A percentile compares a stretch with the other conserved stretches of the same genome.
Conservation (phyloP, 2,329 filamentous ascomycete genomes). For the Gnomoniopsis sp. region DNA sequence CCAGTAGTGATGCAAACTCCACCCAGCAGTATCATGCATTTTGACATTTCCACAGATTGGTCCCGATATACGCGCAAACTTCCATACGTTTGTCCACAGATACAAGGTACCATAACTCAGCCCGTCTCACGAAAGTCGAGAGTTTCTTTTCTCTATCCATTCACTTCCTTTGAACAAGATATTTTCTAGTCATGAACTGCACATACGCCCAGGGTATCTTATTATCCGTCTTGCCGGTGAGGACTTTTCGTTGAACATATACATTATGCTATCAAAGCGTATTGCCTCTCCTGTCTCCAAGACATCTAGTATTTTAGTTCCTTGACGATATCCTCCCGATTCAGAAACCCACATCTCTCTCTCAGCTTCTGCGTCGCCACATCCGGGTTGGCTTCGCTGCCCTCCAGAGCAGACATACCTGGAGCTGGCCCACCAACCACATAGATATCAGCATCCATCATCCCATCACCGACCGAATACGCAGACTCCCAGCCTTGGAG, state of each 20-base stretch:
- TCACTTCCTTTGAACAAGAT: too few relatives aligned
- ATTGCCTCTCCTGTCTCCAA: not conserved
- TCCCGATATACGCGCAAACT: too few relatives aligned
- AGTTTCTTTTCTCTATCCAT: too few relatives aligned
- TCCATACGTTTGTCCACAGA: too few relatives aligned
- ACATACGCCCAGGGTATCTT: too few relatives aligned
- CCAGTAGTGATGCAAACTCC: too few relatives aligned
- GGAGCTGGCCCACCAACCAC: not conserved
- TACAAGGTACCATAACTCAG: too few relatives aligned
- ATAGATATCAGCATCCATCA: conserved; percentile 1
- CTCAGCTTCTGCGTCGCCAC: not conserved
- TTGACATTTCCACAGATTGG: too few relatives aligned
- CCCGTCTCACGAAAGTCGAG: too few relatives aligned
- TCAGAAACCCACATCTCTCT: conserved; percentile 1
- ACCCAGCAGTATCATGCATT: too few relatives aligned
- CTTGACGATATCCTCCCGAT: not conserved
- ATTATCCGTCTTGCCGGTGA: not conserved
- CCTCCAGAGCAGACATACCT: not conserved
- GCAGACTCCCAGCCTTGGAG: not conserved
- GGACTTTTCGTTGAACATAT: not conserved
- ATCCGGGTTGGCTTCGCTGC: not conserved
- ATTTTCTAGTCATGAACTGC: too few relatives aligned
- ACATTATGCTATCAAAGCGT: not conserved
- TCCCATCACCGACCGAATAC: not conserved
- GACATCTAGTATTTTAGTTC: not conserved